Percentiles rank a stretch among this genome's conserved stretches.
Evolutionary conservation across 805 yeast genomes (phyloP).

Genomic region (Saccharomycopsis fibuligera): DNA sequence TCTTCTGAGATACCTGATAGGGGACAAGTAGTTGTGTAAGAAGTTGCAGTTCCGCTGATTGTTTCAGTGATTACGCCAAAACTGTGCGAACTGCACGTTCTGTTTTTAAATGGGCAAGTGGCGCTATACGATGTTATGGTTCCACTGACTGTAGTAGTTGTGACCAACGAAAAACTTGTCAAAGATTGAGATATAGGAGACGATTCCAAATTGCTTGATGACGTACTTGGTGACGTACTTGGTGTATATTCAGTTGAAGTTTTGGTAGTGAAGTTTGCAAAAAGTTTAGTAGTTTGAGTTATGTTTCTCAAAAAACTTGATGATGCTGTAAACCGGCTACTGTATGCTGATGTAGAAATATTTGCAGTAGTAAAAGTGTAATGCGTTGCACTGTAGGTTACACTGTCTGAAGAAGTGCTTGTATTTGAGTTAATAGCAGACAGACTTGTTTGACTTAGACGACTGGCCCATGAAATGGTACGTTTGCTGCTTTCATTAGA

Average conservation of each 20-base stretch:
- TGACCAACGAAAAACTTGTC: background rate
- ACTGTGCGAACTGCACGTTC: background rate
- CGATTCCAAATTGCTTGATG: too few relatives aligned
- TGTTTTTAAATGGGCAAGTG: conserved; percentile 5
- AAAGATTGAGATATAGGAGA: too few relatives aligned
- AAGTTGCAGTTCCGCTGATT: conserved; percentile 8
- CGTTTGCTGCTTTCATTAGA: too few relatives aligned
- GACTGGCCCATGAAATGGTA: too few relatives aligned
- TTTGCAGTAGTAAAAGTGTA: too few relatives aligned
- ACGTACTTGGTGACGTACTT: too few relatives aligned
- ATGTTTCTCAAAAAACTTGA: background rate
- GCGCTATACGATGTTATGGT: conserved; percentile 13
- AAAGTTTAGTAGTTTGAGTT: background rate
- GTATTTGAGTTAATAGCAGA: too few relatives aligned
- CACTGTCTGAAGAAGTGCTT: too few relatives aligned
- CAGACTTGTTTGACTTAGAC: too few relatives aligned
- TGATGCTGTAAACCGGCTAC: too few relatives aligned
- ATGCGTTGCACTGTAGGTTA: too few relatives aligned
- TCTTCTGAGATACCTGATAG: background rate
- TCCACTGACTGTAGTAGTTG: conserved; percentile 6
- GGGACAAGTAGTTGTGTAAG: conserved; percentile 12
- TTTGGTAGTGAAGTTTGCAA: conserved; percentile 11
- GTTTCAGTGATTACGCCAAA: conserved; percentile 2
- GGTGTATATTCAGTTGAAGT: conserved; percentile 6
- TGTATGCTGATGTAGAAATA: too few relatives aligned